A percentile compares a stretch with the other conserved stretches of the same genome.
These are phyloP conservation scores for Podospora pseudoanserina DNA, from an alignment of 495 filamentous ascomycete genomes.

Conservation along the genomic window DNA sequence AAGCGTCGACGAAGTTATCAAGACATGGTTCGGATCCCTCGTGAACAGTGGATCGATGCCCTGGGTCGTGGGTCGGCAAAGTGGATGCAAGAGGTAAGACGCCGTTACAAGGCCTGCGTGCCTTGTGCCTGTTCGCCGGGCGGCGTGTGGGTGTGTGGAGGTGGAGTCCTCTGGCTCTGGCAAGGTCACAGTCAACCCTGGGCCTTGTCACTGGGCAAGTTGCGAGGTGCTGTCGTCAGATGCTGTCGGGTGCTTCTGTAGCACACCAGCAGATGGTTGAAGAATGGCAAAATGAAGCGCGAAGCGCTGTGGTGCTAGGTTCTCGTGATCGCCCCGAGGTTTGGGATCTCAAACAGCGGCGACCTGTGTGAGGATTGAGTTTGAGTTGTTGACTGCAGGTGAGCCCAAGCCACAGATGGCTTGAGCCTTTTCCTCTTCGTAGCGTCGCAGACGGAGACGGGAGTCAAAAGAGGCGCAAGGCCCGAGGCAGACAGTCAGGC, in stretches of 20 bases:
- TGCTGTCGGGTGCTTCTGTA: not conserved
- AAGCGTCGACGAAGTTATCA: not conserved
- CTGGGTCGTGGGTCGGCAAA: not conserved
- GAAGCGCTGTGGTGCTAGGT: not conserved
- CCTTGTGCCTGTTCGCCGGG: not conserved
- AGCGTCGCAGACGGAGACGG: not conserved
- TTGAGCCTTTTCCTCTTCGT: too few species aligned
- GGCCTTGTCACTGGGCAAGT: not conserved
- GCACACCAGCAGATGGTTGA: not conserved
- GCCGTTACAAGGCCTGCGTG: not conserved
- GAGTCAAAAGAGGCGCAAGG: not conserved
- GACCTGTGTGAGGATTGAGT: not conserved
- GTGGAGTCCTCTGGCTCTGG: not conserved
- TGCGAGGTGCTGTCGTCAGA: not conserved
- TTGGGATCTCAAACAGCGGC: not conserved
- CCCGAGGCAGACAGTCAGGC: not conserved
- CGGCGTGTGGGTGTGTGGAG: not conserved
- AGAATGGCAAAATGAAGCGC: not conserved
- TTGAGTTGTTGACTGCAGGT: not conserved
- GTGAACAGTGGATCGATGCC: not conserved
- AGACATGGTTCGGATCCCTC: conserved; percentile 3
- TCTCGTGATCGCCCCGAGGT: not conserved
- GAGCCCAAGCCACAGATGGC: not conserved
- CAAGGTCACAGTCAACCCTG: not conserved
- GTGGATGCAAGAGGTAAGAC: conserved; percentile 3